Evolutionary conservation across 2,329 filamentous ascomycete species (phyloP), one percentile per base, ranked within the genome.

Genomic region (Alternaria triticina): DNA sequence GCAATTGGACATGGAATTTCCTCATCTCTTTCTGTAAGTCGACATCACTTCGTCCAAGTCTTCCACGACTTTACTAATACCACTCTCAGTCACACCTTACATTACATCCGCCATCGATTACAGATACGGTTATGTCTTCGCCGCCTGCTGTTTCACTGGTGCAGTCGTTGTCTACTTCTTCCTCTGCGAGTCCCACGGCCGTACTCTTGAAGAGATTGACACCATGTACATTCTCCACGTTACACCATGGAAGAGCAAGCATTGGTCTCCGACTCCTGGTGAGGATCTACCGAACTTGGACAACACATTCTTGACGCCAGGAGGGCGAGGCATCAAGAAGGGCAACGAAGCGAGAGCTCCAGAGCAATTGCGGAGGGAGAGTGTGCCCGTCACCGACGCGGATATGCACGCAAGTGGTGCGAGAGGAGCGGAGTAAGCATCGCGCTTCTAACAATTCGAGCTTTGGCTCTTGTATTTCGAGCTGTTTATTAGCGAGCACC

Each of bases 181-280:
- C 77, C 86, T 94, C 56, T 88, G 91, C 59, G 91, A 94, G 76
- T 89, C 87, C 49, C 89, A 91, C 74, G 91, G 90, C 56, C 86
- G 91, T 6, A 89, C 88, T 0, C 84, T 95, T 2, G 92, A 95
- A 80, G 91, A 94, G 77, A 91, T 95, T 59, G 92, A 95, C 71
- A 85, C 87, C 61, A 87, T 88, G 85, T 94, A 93, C 68, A 83
- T 92, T 36, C 83, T 90, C 54, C 82, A 82, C 25, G 88, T 92
- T 17, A 86, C 82, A 68, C 89, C 90, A 0, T 87, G 87, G 81
- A 86, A 88, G 82, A 90, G 87, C 70, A 76, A 82, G 49, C 81
- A 85, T 65, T 91, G 86, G 86, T 52, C 72, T 11, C 74, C 72
- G 12, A 69, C 75, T 5, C 72, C 76, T 54, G 76, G 76, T 27